Conservation (phyloP, 2,329 filamentous ascomycete genomes). For the Cadophora sp. region DNA sequence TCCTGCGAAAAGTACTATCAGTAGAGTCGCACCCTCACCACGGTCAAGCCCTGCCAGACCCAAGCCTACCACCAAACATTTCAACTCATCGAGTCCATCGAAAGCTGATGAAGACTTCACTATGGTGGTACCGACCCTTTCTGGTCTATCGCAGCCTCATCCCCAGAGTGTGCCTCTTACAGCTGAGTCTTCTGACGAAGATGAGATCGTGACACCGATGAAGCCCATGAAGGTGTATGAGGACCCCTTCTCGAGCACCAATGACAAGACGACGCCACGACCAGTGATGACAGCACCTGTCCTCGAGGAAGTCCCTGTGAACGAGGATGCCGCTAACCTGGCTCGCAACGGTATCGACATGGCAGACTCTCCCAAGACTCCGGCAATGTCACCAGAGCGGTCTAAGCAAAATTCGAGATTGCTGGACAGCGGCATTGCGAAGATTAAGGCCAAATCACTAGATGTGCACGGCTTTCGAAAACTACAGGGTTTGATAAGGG, state of each 20-base stretch:
- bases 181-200: constrained; percentile 51
- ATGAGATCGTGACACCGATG: constrained; percentile 38
- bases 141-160: constrained; percentile 46
- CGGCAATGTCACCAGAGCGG: constrained; percentile 56
- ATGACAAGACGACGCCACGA: constrained; percentile 55
- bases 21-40: constrained; percentile 32
- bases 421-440: constrained; percentile 76
- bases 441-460: constrained; percentile 73
- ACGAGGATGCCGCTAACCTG: constrained; percentile 53
- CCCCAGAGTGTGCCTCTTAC: constrained; percentile 44
- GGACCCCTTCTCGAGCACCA: constrained; percentile 60
- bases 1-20: constrained; percentile 49
- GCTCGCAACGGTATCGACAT: constrained; percentile 32
- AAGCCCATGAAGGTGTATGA: constrained; percentile 62
- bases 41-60: constrained; percentile 30
- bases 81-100: constrained; percentile 49
- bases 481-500: constrained; percentile 75
- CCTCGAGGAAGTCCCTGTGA: constrained; percentile 65
- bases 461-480: constrained; percentile 84
- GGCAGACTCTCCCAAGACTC: constrained; percentile 32
- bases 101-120: constrained; percentile 61
- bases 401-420: constrained; percentile 65
- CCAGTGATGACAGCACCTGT: constrained; percentile 56
- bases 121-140: constrained; percentile 57
- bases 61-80: constrained; percentile 28